Evolutionary conservation across 192 early-diverging fungal species (phyloP), one percentile per base, ranked within the genome.

Genomic region (Coemansia biformis): DNA sequence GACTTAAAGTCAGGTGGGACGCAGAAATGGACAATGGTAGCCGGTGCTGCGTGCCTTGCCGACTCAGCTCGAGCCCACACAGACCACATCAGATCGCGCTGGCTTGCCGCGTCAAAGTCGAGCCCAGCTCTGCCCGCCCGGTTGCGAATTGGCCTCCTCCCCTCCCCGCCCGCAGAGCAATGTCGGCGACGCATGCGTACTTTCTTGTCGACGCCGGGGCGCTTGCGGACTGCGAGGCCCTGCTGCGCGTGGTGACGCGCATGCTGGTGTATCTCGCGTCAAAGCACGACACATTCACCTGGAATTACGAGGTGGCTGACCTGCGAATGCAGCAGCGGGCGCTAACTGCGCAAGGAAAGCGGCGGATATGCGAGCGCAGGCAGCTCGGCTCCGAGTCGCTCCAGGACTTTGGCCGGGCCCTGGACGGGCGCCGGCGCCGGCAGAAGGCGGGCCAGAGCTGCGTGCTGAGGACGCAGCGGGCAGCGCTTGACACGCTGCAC

Each of bases 291-390:
- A 16, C 42, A 0, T 35, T 65, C 16, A 62, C 70, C 0, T 74
- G 70, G 70, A 74, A 74, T 34, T 74, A 61, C 43, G 70, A 74
- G 49, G 14, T 66, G 30, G 16, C 53, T 9, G 70, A 66, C 36
- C 33, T 62, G 18, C 24, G 43, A 12, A 33, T 48, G n/a, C 51
- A 38, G 3, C 63, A 41, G 12, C 39, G 47, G 17, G 48, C 57
- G 10, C 34, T 29, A 4, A 34, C 62, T 0, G 54, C 54, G 19
- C 54, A 49, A 11, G 40, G 28, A 13, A 46, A 43, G 43, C 58
- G 70, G 22, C 48, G 38, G 8, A 39, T 55, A 1, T 30, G 54
- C 26, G 63, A 57, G 38, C 70, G 70, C 36, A 56, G 31, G 42
- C 15, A 37, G n/a, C 29, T 63, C 36, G 33, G 44, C 0, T 15